These are phyloP conservation scores for Neurospora sp. DNA, from an alignment of 495 filamentous ascomycete species.

Conservation along the genomic window DNA sequence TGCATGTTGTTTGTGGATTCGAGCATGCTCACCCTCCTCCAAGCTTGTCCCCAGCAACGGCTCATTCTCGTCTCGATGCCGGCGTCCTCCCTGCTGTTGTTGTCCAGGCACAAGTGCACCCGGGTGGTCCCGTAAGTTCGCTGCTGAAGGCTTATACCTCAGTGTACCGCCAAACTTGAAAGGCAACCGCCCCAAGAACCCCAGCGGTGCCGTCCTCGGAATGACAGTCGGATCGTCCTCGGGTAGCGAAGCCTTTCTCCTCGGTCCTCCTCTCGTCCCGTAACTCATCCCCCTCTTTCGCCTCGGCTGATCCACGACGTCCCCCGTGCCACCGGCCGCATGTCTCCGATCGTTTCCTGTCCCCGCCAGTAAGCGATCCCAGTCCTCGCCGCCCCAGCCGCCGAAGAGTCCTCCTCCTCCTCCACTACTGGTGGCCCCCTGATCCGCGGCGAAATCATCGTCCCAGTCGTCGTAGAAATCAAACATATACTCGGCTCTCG, in stretches of 20 bases:
- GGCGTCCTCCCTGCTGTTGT: conserved; percentile 38
- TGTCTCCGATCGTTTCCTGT: conserved; percentile 43
- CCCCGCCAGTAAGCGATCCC: conserved; percentile 78
- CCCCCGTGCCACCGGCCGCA: conserved; percentile 17
- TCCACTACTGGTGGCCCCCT: conserved; percentile 17
- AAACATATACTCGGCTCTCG: conserved; percentile 71
- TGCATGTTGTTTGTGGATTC: conserved; percentile 7
- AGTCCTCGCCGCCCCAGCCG: conserved; percentile 55
- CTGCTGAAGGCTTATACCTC: conserved; percentile 82
- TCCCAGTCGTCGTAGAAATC: conserved; percentile 99
- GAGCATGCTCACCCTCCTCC: conserved; percentile 30
- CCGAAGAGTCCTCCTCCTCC: conserved; percentile 48
- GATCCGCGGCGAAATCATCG: conserved; percentile 53
- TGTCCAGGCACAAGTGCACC: conserved; percentile 28
- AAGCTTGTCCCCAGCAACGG: conserved; percentile 57
- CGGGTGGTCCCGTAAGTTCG: conserved; percentile 85
- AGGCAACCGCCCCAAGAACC: conserved; percentile 74
- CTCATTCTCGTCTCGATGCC: conserved; percentile 50
- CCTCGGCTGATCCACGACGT: conserved; percentile 54
- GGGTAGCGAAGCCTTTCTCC: conserved; percentile 53
- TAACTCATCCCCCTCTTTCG: conserved; percentile 83
- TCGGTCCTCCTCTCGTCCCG: conserved; percentile 55
- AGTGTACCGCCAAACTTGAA: conserved; percentile 77
- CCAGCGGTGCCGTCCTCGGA: conserved; percentile 73
- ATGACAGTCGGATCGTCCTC: conserved; percentile 85